Conservation (phyloP, 2,329 filamentous ascomycete genomes). For the Achaetomium macrosporum region DNA sequence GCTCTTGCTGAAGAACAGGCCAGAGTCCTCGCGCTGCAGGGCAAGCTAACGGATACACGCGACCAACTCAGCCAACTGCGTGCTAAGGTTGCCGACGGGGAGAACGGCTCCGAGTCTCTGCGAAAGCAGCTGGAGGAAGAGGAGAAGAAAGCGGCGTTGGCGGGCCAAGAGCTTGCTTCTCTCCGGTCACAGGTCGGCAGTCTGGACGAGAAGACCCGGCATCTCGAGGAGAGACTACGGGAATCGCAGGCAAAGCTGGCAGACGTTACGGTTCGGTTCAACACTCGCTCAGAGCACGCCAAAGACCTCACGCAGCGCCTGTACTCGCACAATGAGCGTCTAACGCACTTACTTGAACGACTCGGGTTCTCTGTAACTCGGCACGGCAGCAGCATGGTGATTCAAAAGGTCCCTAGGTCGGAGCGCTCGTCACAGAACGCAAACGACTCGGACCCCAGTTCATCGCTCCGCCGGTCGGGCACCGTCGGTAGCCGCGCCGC, state of each 20-base stretch:
- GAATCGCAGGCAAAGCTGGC: slow-evolving; percentile 47
- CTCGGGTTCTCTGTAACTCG: slow-evolving; percentile 78
- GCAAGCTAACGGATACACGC: slow-evolving; percentile 58
- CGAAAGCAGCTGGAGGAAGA: slow-evolving; percentile 70
- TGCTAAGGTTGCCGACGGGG: slow-evolving; percentile 70
- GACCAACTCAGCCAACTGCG: slow-evolving; percentile 64
- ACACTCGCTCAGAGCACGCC: slow-evolving; percentile 64
- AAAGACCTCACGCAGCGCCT: slow-evolving; percentile 80
- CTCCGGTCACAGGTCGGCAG: slow-evolving; percentile 70
- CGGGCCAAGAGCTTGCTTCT: slow-evolving; percentile 66
- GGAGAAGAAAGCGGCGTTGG: slow-evolving; percentile 60
- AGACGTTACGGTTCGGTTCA: slow-evolving; percentile 51
- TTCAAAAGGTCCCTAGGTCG: slow-evolving; percentile 63
- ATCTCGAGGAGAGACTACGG: slow-evolving; percentile 60
- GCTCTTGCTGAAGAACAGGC: slow-evolving; percentile 48
- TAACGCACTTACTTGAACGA: slow-evolving; percentile 77
- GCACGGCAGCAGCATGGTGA: slow-evolving; percentile 64
- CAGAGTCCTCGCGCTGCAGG: slow-evolving; percentile 48
- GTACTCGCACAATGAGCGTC: slow-evolving; percentile 75
- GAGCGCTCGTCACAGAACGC: slow-evolving; percentile 54
- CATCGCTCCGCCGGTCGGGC: slow-evolving; percentile 49
- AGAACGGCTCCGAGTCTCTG: slow-evolving; percentile 74
- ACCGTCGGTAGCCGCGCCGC: slow-evolving; percentile 48
- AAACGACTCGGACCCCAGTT: slow-evolving; percentile 48
- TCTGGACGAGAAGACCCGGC: slow-evolving; percentile 68